Conservation (phyloP, 768 basidiomycete genomes). For the Collybiopsis confluens region DNA sequence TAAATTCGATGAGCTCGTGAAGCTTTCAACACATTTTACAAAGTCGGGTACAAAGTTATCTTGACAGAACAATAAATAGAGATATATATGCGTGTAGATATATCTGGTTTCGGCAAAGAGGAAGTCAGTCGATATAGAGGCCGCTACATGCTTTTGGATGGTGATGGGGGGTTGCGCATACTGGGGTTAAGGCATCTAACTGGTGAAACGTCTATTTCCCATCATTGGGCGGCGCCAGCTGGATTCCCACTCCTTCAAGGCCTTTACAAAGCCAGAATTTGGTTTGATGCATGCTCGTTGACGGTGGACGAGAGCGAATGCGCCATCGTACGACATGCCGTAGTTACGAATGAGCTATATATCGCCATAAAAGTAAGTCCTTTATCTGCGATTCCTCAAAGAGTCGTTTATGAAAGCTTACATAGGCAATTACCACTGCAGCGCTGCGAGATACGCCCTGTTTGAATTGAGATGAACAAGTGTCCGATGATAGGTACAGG, state of each 20-base stretch:
- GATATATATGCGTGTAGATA: background rate
- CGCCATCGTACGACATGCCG: conserved; percentile 69
- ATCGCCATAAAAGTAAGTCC: too few species aligned
- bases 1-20: conserved; percentile 44
- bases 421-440: conserved; percentile 73
- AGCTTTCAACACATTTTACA: conserved; percentile 23
- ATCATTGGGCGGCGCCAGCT: conserved; percentile 20
- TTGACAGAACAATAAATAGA: too few species aligned
- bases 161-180: too few species aligned
- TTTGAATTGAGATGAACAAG: conserved; percentile 5
- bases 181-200: background rate
- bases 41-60: too few species aligned
- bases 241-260: conserved; percentile 55
- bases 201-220: conserved; percentile 5
- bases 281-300: conserved; percentile 73
- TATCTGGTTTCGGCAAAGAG: background rate
- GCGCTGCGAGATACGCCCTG: conserved; percentile 78
- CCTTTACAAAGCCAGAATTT: conserved; percentile 68
- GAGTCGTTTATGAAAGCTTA: too few species aligned
- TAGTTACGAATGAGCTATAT: conserved; percentile 58
- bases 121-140: background rate
- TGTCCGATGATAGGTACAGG: conserved; percentile 9
- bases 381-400: too few species aligned
- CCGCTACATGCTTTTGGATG: background rate
- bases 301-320: conserved; percentile 53